These are phyloP conservation scores for Calocybe cyanea DNA, from an alignment of 768 basidiomycete genomes.

Conservation along the genomic window DNA sequence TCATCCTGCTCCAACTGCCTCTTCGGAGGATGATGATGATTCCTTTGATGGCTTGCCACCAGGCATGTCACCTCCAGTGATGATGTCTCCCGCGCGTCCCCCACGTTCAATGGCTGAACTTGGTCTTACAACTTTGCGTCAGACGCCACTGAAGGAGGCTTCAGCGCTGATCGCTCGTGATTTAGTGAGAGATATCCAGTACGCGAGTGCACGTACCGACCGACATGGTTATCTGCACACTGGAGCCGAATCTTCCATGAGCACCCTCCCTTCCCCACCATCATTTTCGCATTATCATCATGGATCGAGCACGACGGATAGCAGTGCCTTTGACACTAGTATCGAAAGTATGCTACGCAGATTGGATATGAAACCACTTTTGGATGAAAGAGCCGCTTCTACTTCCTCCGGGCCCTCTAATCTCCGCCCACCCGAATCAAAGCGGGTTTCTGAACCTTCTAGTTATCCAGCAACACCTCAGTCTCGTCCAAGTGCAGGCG, in stretches of 20 bases:
- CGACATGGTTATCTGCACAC: conserved; percentile 25
- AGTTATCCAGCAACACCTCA: conserved; percentile 4
- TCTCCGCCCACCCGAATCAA: conserved; percentile 24
- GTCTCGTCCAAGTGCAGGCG: conserved; percentile 1
- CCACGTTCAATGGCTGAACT: conserved; percentile 45
- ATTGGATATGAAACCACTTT: conserved; percentile 44
- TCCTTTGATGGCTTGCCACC: conserved; percentile 51
- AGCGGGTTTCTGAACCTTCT: not conserved
- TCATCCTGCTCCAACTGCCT: conserved; percentile 20
- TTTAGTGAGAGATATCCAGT: conserved; percentile 53
- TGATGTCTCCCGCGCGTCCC: conserved; percentile 55
- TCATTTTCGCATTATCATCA: conserved; percentile 66
- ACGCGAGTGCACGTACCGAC: conserved; percentile 27
- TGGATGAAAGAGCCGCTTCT: conserved; percentile 21
- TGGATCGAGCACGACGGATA: conserved; percentile 41
- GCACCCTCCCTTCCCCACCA: conserved; percentile 66
- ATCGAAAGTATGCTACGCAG: conserved; percentile 65
- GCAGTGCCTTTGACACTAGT: conserved; percentile 49
- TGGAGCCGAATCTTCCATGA: conserved; percentile 58
- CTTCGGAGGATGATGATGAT: conserved; percentile 45
- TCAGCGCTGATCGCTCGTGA: conserved; percentile 65
- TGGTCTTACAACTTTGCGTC: conserved; percentile 41
- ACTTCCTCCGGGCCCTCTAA: conserved; percentile 17
- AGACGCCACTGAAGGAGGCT: conserved; percentile 72
- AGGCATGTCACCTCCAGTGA: conserved; percentile 55